A percentile compares a stretch with the other conserved stretches of the same genome.
phyloP scores from a whole-genome alignment of 768 basidiomycete species.

The Thelephora ganbajun region DNA sequence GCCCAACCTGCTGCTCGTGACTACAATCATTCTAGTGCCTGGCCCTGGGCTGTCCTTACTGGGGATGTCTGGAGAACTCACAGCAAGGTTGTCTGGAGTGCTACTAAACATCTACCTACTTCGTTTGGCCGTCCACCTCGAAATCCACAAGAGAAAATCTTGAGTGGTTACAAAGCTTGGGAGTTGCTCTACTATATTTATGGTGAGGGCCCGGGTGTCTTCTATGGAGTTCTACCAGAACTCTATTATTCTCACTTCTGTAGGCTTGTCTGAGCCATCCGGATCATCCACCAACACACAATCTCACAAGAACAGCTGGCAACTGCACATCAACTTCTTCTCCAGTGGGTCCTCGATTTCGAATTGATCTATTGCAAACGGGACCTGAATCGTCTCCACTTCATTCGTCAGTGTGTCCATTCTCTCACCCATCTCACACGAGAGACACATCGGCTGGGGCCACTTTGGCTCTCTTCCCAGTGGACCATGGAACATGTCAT shows the following conservation, averaged over 20 bases:
- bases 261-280: constrained; percentile 13
- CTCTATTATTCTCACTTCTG: constrained; percentile 17
- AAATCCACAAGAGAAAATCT: constrained; percentile 26
- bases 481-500: no score
- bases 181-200: constrained; percentile 14
- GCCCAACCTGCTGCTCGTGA: no score
- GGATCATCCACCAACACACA: constrained; percentile 9
- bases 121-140: constrained; percentile 28
- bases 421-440: no score
- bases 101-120: constrained; percentile 20
- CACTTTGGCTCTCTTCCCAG: constrained; percentile 5
- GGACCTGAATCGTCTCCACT: constrained; percentile 16
- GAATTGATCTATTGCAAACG: constrained; percentile 23
- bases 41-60: constrained; percentile 18
- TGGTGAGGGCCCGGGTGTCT: constrained; percentile 13
- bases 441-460: constrained; percentile 13
- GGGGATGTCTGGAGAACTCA: constrained; percentile 21
- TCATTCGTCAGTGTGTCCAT: no score
- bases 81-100: constrained; percentile 18
- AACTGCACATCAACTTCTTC: constrained; percentile 13
- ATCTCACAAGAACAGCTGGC: constrained; percentile 9
- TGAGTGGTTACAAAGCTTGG: no score
- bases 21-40: no score
- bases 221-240: constrained; percentile 11
- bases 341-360: constrained; percentile 19